Conservation (phyloP, 306 rosid species). For the Geum urbanum region DNA sequence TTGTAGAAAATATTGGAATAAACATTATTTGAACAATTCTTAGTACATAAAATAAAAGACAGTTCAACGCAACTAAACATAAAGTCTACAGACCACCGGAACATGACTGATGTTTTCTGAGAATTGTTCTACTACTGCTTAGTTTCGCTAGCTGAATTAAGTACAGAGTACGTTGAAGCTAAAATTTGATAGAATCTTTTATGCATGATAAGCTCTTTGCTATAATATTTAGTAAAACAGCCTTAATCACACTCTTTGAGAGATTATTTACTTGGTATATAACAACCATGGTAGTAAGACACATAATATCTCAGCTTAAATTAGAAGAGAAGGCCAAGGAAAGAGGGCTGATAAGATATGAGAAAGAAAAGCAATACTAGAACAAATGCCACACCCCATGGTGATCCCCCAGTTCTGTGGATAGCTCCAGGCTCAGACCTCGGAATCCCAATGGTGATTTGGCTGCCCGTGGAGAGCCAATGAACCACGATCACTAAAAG, state of each 20-base stretch:
- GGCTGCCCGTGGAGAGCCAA: slow-evolving; percentile 62
- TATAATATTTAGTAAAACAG: neutral
- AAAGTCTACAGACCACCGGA: too few species aligned
- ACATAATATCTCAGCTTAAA: neutral
- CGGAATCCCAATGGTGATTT: slow-evolving; percentile 52
- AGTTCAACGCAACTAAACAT: too few species aligned
- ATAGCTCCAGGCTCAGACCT: slow-evolving; percentile 71
- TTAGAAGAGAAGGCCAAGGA: slow-evolving; percentile 39
- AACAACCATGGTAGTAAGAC: neutral
- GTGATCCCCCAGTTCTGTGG: slow-evolving; percentile 68
- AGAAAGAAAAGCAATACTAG: slow-evolving; percentile 50
- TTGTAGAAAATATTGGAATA: too few species aligned
- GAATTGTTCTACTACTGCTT: neutral
- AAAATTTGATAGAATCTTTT: neutral
- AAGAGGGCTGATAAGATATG: slow-evolving; percentile 65
- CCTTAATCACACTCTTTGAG: neutral
- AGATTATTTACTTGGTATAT: neutral
- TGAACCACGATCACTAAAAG: slow-evolving; percentile 57
- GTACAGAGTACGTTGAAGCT: neutral
- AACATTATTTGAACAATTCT: too few species aligned
- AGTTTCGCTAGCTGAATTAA: slow-evolving; percentile 4
- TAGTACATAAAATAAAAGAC: too few species aligned
- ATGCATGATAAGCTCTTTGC: neutral
- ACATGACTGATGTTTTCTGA: too few species aligned
- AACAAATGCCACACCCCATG: slow-evolving; percentile 71